Conservation (phyloP, 805 yeast species). For the Wickerhamiella allomyrinae region DNA sequence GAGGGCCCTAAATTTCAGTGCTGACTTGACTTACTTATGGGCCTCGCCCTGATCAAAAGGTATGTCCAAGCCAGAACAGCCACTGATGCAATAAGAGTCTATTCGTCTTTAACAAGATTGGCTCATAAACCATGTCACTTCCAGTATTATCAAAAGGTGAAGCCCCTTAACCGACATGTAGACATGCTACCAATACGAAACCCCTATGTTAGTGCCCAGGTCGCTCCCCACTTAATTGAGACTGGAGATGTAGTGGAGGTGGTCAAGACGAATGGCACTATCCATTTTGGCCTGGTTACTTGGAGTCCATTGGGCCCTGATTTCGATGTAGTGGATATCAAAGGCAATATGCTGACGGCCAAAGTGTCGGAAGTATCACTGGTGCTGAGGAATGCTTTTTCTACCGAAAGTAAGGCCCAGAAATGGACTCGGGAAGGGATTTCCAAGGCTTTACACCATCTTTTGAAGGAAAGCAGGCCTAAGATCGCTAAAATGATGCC, state of each 20-base stretch:
- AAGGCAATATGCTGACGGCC: conserved; percentile 5
- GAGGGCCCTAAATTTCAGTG: background rate
- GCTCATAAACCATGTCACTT: background rate
- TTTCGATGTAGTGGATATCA: conserved; percentile 10
- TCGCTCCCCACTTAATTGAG: conserved; percentile 7
- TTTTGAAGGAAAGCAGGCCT: background rate
- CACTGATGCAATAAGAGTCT: background rate
- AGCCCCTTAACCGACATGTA: background rate
- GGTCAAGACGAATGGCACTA: conserved; percentile 4
- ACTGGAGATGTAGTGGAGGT: conserved; percentile 16
- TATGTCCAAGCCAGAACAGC: background rate
- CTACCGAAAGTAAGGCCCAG: background rate
- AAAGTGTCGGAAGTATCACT: conserved; percentile 6
- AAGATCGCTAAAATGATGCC: conserved; percentile 1
- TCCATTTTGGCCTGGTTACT: conserved; percentile 13
- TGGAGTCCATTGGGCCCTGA: conserved; percentile 8
- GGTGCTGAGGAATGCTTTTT: conserved; percentile 7
- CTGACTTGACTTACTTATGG: background rate
- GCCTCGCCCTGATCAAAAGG: background rate
- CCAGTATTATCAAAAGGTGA: background rate
- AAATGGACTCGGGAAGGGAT: conserved; percentile 1
- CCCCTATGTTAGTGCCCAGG: background rate
- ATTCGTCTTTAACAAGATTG: background rate
- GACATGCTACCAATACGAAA: background rate
- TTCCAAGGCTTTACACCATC: background rate